Base-by-base conservation (phyloP, 805 yeast species). In the Candida montana region DNA sequence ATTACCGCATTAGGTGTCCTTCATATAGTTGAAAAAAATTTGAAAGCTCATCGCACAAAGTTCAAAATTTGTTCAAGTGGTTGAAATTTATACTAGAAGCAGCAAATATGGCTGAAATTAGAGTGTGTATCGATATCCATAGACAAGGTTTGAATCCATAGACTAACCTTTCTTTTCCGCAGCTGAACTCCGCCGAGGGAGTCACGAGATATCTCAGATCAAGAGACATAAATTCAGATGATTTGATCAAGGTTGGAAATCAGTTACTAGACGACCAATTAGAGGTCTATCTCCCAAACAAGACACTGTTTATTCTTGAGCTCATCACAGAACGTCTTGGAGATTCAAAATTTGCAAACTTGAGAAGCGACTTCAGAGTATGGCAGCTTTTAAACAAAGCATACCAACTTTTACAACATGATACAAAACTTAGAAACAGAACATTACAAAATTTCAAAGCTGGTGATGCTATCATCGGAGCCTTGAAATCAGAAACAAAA, bases 321-420 rank as follows among this genome's bases (percentile, higher is more conserved):
- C 63, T 83, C 27, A 46, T 83, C 1, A 67, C 76, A 39, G 87
- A 81, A 53, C 65, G 89, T 41, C 58, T 83, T 52, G 72, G 73
- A 42, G 85, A 79, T 42, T 45, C 48, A 9, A 69, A 68, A 35
- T 56, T 59, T n/a, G 46, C 57, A 2, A 46, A 54, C 6, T 79
- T 78, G 65, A 77, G 71, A 50, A 54, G 42, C n/a, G 59, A 63
- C 40, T 41, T 54, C 2, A 52, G 57, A 2, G 59, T 74, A 2
- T 83, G 91, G 91, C 42, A 46, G 11, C 57, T 81, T 9, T 71
- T 78, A 49, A 54, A 57, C 38, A 52, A 53, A 15, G 57, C 65
- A 40, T 76, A 78, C 77, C 20, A 31, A 0, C 24, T 41, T 0
- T 49, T 69, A 19, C 49, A 53, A 7, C 40, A 48, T 2, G 59